Evolutionary conservation across 495 filamentous ascomycete genomes (phyloP).

Genomic region (Neurospora discreta): DNA sequence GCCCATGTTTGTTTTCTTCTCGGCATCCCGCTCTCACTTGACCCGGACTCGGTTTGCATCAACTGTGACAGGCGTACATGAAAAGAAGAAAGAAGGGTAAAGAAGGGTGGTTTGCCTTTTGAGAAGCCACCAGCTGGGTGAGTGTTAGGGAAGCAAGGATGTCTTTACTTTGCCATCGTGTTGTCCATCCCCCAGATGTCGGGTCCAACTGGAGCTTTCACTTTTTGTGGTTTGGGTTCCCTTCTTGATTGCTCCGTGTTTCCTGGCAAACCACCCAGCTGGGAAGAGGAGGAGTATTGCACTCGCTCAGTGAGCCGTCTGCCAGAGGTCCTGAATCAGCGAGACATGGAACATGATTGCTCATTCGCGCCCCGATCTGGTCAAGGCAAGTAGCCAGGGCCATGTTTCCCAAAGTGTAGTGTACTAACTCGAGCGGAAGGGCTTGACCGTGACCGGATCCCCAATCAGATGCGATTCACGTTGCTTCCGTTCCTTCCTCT

Average conservation of each 20-base stretch:
- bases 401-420: neutral
- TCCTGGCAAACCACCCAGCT: neutral
- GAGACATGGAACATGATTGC: neutral
- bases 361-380: neutral
- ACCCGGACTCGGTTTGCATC: neutral
- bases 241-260: neutral
- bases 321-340: neutral
- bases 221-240: neutral
- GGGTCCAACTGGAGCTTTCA: neutral
- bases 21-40: neutral
- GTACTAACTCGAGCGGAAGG: neutral
- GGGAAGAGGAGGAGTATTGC: neutral
- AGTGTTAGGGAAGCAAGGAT: neutral
- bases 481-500: neutral
- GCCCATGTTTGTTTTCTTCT: neutral
- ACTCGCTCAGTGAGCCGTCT: neutral
- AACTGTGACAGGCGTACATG: neutral
- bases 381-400: neutral
- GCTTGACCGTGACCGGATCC: neutral
- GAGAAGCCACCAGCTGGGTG: neutral
- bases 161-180: neutral
- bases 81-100: neutral
- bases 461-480: neutral
- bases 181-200: neutral
- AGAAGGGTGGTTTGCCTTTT: neutral